Conservation (phyloP, 345 rosid species). For the Acer negundo region DNA sequence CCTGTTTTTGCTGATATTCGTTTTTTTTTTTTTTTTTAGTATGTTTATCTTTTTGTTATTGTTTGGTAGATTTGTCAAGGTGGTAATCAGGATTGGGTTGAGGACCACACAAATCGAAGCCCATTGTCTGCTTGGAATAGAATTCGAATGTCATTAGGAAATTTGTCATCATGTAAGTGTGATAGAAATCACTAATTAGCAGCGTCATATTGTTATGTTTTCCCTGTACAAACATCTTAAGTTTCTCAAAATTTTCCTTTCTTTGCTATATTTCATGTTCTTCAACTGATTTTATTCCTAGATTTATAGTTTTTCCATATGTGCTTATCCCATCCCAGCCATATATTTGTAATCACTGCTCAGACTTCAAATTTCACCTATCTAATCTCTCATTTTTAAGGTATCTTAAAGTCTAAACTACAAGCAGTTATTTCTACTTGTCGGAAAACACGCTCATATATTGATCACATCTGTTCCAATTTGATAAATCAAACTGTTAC, state of each 20-base stretch:
- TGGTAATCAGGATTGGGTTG: slow-evolving; percentile 63
- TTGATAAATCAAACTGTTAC: slow-evolving; percentile 58
- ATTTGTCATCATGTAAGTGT: slow-evolving; percentile 62
- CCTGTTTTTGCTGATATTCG: no score
- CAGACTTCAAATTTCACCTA: slow-evolving; percentile 14
- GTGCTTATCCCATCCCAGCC: slow-evolving; percentile 5
- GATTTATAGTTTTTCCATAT: not conserved
- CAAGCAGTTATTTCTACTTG: slow-evolving; percentile 69
- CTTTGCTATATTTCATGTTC: not conserved
- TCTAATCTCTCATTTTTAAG: slow-evolving; percentile 38
- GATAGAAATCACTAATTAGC: slow-evolving; percentile 9
- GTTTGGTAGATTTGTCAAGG: slow-evolving; percentile 65
- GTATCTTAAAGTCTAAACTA: slow-evolving; percentile 60
- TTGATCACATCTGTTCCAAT: slow-evolving; percentile 55
- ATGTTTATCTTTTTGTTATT: not conserved
- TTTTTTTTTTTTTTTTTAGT: not conserved
- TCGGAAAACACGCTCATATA: slow-evolving; percentile 61
- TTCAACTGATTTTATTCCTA: slow-evolving; percentile 2
- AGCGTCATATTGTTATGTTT: not conserved
- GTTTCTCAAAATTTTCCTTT: not conserved
- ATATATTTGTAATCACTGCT: not conserved
- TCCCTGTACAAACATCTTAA: not conserved
- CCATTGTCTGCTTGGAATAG: slow-evolving; percentile 76
- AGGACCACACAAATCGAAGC: slow-evolving; percentile 84
- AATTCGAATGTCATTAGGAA: slow-evolving; percentile 68